phyloP scores from a whole-genome alignment of 2,329 filamentous ascomycete genomes.

The Diaporthe nobilis region DNA sequence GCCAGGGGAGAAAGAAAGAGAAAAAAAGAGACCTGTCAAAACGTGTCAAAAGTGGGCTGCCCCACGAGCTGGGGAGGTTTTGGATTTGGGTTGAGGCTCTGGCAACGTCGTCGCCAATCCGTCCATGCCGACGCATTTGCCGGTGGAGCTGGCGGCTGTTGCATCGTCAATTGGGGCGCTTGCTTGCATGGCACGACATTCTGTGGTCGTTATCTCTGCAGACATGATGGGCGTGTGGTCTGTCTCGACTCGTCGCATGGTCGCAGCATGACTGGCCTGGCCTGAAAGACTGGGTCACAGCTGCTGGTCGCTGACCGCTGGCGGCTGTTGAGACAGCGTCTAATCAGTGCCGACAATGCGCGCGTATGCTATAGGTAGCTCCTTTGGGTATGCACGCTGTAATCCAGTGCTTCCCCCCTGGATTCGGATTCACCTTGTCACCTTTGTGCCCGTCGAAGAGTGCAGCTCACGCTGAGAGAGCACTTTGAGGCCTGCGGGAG shows the following conservation, averaged over 20 bases:
- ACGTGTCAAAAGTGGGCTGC: conserved; percentile 30
- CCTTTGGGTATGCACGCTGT: conserved; percentile 3
- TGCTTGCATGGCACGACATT: conserved; percentile 25
- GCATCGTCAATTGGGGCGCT: conserved; percentile 30
- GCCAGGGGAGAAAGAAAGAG: neutral
- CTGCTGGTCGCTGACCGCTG: conserved; percentile 29
- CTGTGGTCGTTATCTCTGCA: neutral
- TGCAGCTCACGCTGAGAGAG: neutral
- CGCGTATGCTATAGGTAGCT: conserved; percentile 5
- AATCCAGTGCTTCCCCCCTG: neutral
- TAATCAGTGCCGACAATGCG: conserved; percentile 7
- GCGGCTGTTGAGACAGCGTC: conserved; percentile 43
- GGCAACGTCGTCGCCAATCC: conserved; percentile 5
- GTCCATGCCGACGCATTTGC: neutral
- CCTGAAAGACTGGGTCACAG: conserved; percentile 17
- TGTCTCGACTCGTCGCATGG: conserved; percentile 23
- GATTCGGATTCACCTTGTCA: neutral
- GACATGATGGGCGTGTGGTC: neutral
- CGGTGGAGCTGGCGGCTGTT: conserved; percentile 26
- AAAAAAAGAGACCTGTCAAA: conserved; percentile 25
- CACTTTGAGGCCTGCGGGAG: neutral
- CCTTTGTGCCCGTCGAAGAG: neutral
- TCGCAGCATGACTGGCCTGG: conserved; percentile 24
- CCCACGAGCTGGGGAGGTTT: conserved; percentile 19
- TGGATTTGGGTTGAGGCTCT: neutral